phyloP scores from a whole-genome alignment of 202 grass and related monocot genomes.

The Schoenoplectus tabernaemontani region DNA sequence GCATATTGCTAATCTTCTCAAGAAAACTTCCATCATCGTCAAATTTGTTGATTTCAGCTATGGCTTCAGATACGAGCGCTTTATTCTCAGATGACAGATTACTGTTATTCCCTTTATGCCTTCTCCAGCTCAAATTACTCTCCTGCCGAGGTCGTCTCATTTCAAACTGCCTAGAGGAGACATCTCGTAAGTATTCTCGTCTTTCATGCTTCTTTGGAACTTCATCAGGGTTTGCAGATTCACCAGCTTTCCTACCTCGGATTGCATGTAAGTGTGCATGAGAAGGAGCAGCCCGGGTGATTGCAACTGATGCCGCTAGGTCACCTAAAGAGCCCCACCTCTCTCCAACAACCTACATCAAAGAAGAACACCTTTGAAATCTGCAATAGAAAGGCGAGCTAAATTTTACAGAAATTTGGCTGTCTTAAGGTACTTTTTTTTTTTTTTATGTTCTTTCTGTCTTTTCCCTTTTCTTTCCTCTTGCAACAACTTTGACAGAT shows the following conservation, averaged over 20 bases:
- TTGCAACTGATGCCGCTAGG: conserved; percentile 59
- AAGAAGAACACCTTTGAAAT: conserved; percentile 2
- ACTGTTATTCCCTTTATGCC: conserved; percentile 35
- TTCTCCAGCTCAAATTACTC: conserved; percentile 59
- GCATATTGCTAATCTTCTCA: conserved; percentile 41
- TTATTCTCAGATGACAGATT: conserved; percentile 57
- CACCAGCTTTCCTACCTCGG: conserved; percentile 52
- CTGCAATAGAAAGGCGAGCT: neutral
- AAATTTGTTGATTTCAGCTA: conserved; percentile 70
- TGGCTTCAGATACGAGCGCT: conserved; percentile 49
- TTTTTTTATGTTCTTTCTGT: neutral
- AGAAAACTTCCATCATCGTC: conserved; percentile 85
- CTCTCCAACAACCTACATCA: conserved; percentile 62
- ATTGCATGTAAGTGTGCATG: conserved; percentile 78
- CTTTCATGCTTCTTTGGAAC: conserved; percentile 22
- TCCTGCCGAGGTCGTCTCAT: conserved; percentile 85
- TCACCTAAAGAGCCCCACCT: conserved; percentile 75
- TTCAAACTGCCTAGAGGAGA: conserved; percentile 51
- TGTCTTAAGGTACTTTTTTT: neutral
- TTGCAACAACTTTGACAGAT: neutral
- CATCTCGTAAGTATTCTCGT: conserved; percentile 52
- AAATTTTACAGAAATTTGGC: neutral
- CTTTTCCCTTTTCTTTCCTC: neutral
- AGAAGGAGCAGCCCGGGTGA: conserved; percentile 44
- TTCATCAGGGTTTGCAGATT: conserved; percentile 36